A percentile compares a stretch with the other conserved stretches of the same genome.
Conservation (phyloP, 2,329 filamentous ascomycete species). For the Alternaria ethzedia region DNA sequence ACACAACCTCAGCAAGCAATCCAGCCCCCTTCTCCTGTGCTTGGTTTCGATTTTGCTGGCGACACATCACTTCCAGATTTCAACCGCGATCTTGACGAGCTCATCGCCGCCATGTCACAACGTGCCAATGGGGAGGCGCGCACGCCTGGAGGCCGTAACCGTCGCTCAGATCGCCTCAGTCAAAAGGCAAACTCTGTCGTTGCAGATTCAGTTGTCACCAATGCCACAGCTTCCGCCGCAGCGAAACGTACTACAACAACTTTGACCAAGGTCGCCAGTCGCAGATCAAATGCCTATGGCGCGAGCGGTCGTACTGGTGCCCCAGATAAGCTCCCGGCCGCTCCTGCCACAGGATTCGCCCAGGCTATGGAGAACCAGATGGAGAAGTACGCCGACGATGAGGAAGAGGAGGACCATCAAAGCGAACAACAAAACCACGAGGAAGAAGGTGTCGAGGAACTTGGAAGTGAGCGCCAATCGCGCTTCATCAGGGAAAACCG, state of each 20-base stretch:
- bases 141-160: conserved; percentile 26
- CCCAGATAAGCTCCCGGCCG: conserved; percentile 36
- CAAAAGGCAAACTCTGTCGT: conserved; percentile 35
- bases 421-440: conserved; percentile 4
- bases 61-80: background rate
- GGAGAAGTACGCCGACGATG: conserved; percentile 32
- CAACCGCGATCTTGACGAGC: background rate
- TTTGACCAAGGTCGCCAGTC: conserved; percentile 39
- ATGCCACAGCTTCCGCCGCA: conserved; percentile 20
- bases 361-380: conserved; percentile 42
- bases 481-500: conserved; percentile 1
- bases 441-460: conserved; percentile 21
- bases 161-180: conserved; percentile 38
- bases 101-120: conserved; percentile 28
- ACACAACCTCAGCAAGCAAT: background rate
- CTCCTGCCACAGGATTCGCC: conserved; percentile 38
- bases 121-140: conserved; percentile 27
- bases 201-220: conserved; percentile 30
- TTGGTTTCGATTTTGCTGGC: background rate
- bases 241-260: conserved; percentile 31
- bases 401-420: conserved; percentile 10
- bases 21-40: background rate
- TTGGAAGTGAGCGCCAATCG: conserved; percentile 7
- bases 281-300: conserved; percentile 47
- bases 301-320: conserved; percentile 41